Evolutionary conservation across 2,329 filamentous ascomycete genomes (phyloP).

Genomic region (Tolypocladium nubicola): DNA sequence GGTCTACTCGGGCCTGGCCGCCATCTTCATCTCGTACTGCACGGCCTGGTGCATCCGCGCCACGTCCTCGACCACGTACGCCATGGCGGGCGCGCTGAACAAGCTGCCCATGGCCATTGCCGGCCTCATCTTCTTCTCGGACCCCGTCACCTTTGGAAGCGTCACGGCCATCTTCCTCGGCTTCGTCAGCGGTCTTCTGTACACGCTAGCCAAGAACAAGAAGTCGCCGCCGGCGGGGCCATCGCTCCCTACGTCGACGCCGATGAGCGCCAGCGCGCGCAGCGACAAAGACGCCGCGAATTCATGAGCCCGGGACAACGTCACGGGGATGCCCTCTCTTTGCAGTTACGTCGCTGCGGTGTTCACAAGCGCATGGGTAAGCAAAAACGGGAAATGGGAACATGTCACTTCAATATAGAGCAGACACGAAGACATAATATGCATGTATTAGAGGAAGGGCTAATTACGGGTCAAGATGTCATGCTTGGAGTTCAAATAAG

Average conservation of each 20-base stretch:
- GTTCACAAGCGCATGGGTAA: not conserved
- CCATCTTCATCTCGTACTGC: conserved; percentile 99
- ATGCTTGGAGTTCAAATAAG: not conserved
- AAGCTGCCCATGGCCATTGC: conserved; percentile 93
- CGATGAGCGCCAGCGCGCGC: conserved; percentile 77
- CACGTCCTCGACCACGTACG: conserved; percentile 95
- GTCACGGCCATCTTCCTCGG: conserved; percentile 86
- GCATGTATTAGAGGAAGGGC: not conserved
- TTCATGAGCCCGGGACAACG: not conserved
- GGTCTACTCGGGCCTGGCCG: conserved; percentile 84
- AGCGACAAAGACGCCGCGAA: conserved; percentile 78
- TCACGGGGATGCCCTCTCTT: not conserved
- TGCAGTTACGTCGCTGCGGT: not conserved
- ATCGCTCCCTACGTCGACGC: conserved; percentile 53
- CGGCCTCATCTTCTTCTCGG: conserved; percentile 90
- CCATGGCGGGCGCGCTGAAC: conserved; percentile 96
- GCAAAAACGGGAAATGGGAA: not conserved
- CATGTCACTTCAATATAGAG: not conserved
- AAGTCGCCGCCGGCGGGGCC: conserved; percentile 60
- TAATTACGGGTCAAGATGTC: not conserved
- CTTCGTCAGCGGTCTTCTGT: conserved; percentile 87
- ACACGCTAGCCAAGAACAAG: conserved; percentile 41
- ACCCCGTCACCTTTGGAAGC: conserved; percentile 83
- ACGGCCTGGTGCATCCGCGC: conserved; percentile 98
- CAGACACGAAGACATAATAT: not conserved